Base-by-base conservation (phyloP, 2,329 filamentous ascomycete genomes). In the Chrysosporium queenslandicum region DNA sequence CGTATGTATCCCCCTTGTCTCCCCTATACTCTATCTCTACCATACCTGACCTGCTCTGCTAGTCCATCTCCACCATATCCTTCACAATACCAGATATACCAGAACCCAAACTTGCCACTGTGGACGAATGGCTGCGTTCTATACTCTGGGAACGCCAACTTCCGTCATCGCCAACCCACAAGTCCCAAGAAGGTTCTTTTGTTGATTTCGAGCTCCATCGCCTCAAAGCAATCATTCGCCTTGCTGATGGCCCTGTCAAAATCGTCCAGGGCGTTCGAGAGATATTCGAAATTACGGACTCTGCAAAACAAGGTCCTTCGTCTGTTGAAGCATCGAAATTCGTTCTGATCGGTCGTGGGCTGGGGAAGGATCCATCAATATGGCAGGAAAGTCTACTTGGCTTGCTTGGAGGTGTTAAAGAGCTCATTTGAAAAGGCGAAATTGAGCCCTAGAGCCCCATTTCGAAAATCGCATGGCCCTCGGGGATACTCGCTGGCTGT, bases 241-340 rank as follows among this genome's bases (percentile, higher is more conserved):
- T 91, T 16, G 63, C 71, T 0, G 75, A 83, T 51, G 64, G 70
- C 34, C 87, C 87, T 1, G 72, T 74, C 0, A 72, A 87, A 64
- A 80, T 97, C 57, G 76, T 97, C 6, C 92, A 98, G 67, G 92
- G 90, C 1, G 92, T 98, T 0, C 75, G 91, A 50, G 91, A 96
- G 61, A 79, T 97, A 14, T 98, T 97, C 66, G 92, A 98, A 62
- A 85, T 97, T 21, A 79, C 87, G 21, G 88, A 95, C 58, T 59
- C 62, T 12, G 60, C 65, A n/a, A 56, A 54, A 1, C 50, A 57
- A 6, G 52, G 58, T n/a, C 53, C 57, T 12, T 53, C 55, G 7
- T 58, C 65, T 14, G 51, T 54, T 14, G 56, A 55, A 39, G 60
- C 64, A 30, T 71, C 67, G 53, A 75, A 73, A 60, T 64, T 76